Evolutionary conservation across 192 early-diverging fungal species (phyloP).

Genomic region (Backusella parvicylindrica): DNA sequence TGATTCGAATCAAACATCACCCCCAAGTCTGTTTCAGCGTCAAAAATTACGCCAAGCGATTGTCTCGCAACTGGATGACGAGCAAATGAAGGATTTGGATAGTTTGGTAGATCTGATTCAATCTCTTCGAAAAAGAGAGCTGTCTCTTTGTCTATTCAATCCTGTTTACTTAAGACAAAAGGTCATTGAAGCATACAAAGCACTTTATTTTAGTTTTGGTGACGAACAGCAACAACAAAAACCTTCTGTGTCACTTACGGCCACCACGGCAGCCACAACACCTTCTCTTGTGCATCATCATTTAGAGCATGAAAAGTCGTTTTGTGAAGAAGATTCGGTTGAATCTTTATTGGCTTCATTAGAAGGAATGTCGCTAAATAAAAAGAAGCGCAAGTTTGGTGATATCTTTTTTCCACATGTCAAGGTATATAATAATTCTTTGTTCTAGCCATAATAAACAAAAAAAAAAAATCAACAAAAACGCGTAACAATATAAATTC

Average conservation of each 20-base stretch:
- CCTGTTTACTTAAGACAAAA: constrained; percentile 16
- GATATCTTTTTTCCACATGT: constrained; percentile 34
- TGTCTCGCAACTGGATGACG: constrained; percentile 2
- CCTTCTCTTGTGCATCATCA: neutral
- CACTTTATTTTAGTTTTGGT: constrained; percentile 7
- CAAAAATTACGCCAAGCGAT: constrained; percentile 23
- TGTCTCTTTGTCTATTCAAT: constrained; percentile 29
- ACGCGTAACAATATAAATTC: neutral
- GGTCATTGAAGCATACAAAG: constrained; percentile 19
- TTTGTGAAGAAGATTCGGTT: too few relatives aligned
- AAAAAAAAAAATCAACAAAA: neutral
- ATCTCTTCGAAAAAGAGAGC: constrained; percentile 18
- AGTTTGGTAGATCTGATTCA: constrained; percentile 30
- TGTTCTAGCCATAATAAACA: neutral
- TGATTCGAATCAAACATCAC: neutral
- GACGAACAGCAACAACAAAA: constrained; percentile 7
- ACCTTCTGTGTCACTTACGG: too few relatives aligned
- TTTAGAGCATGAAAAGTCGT: neutral
- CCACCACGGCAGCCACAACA: neutral
- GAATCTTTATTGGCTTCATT: constrained; percentile 5
- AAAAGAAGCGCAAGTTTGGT: constrained; percentile 34
- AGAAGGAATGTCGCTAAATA: constrained; percentile 11
- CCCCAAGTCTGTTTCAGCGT: constrained; percentile 4
- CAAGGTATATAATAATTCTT: constrained; percentile 21
- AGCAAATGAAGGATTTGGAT: constrained; percentile 2